These are phyloP conservation scores for Fragaria nilgerrensis DNA, from an alignment of 306 rosid species.

Conservation along the genomic window DNA sequence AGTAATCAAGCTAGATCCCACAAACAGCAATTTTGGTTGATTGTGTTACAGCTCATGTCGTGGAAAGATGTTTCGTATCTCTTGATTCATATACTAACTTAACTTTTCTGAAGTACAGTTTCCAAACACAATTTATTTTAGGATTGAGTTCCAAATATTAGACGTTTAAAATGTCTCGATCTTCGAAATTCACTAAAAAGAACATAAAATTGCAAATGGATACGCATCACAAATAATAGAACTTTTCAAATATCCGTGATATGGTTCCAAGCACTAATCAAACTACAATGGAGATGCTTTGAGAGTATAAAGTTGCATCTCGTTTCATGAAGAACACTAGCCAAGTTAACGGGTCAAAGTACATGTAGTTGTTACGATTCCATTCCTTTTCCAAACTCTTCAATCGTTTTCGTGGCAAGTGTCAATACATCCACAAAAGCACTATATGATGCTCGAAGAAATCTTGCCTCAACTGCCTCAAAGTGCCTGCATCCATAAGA, in stretches of 20 bases:
- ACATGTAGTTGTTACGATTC: constrained; percentile 37
- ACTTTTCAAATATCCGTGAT: neutral
- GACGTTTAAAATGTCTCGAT: no score
- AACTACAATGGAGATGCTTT: neutral
- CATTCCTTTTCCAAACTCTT: constrained; percentile 73
- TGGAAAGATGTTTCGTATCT: no score
- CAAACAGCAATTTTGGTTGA: no score
- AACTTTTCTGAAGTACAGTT: no score
- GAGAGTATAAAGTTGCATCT: neutral
- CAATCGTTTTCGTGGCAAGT: constrained; percentile 77
- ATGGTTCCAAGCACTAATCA: neutral
- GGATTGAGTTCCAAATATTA: no score
- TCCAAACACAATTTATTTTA: no score
- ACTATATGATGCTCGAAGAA: constrained; percentile 85
- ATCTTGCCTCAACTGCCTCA: constrained; percentile 88
- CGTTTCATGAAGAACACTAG: neutral
- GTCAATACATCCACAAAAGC: constrained; percentile 72
- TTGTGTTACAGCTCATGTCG: no score
- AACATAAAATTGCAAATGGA: no score
- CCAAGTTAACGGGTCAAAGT: constrained; percentile 8
- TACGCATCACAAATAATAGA: neutral
- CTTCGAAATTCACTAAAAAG: no score
- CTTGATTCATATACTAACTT: no score
- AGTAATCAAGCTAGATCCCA: no score
- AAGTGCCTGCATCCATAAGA: constrained; percentile 55